phyloP scores from a whole-genome alignment of 768 basidiomycete species.

The Lactarius akahatsu region DNA sequence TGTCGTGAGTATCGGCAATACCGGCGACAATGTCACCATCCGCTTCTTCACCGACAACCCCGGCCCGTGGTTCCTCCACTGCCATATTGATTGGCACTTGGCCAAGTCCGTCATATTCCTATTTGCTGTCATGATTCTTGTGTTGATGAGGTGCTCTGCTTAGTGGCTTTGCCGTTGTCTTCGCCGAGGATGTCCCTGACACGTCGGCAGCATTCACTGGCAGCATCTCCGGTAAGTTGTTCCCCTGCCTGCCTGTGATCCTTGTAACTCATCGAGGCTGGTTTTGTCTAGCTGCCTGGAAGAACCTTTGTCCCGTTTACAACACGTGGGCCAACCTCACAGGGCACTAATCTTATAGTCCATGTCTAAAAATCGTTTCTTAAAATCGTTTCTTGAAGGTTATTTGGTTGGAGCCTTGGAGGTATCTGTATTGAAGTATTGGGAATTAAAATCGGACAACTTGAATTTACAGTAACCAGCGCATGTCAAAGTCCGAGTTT shows the following conservation, averaged over 20 bases:
- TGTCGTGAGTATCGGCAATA: conserved; percentile 27
- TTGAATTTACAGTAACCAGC: background rate
- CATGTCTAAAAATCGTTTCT: background rate
- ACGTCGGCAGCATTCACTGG: too few relatives aligned
- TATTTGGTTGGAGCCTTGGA: background rate
- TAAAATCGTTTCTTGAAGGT: background rate
- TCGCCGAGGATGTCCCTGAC: conserved; percentile 22
- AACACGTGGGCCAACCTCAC: background rate
- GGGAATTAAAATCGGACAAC: background rate
- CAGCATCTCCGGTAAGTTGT: background rate
- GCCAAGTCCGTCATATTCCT: conserved; percentile 56
- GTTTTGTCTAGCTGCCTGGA: conserved; percentile 13
- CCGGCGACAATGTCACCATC: conserved; percentile 30
- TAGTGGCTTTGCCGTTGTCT: conserved; percentile 25
- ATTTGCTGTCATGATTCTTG: conserved; percentile 40
- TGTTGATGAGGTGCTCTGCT: background rate
- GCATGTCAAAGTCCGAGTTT: background rate
- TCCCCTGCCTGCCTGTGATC: background rate
- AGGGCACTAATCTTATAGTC: background rate
- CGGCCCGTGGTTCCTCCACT: conserved; percentile 35
- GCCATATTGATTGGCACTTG: conserved; percentile 37
- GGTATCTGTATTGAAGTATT: background rate
- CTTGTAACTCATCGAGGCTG: background rate
- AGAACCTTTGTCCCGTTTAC: conserved; percentile 8
- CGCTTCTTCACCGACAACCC: conserved; percentile 36